These are phyloP conservation scores for Aspergillus ochraceoroseus DNA, from an alignment of 2,329 filamentous ascomycete species.

Conservation along the genomic window DNA sequence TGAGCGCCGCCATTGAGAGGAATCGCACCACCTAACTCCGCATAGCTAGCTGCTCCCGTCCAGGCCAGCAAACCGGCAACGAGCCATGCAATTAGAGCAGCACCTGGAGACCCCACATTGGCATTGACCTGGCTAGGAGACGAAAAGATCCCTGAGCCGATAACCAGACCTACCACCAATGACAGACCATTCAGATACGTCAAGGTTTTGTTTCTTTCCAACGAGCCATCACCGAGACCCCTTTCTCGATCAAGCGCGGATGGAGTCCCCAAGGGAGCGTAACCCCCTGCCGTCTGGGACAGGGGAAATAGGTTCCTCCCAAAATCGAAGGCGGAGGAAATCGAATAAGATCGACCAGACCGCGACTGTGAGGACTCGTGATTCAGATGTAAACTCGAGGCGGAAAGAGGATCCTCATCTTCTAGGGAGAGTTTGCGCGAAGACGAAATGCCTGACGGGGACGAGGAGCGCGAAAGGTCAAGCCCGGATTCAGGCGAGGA, in stretches of 20 bases:
- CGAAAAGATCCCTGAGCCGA: constrained; percentile 94
- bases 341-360: constrained; percentile 70
- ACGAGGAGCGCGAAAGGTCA: constrained; percentile 66
- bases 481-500: constrained; percentile 63
- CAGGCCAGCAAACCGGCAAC: constrained; percentile 89
- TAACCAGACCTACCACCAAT: constrained; percentile 85
- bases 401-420: constrained; percentile 70
- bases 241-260: constrained; percentile 54
- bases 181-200: constrained; percentile 92
- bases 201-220: constrained; percentile 93
- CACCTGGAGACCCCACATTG: constrained; percentile 86
- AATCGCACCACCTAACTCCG: constrained; percentile 91
- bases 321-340: constrained; percentile 93
- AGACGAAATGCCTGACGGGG: constrained; percentile 80
- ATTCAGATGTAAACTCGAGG: constrained; percentile 48
- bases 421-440: constrained; percentile 86
- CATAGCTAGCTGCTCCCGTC: constrained; percentile 93
- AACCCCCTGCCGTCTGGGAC: constrained; percentile 73
- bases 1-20: constrained; percentile 92
- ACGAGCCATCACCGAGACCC: constrained; percentile 64
- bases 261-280: constrained; percentile 79
- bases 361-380: constrained; percentile 46
- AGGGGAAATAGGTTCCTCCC: constrained; percentile 88
- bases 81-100: constrained; percentile 83
- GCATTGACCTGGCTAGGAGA: constrained; percentile 88